Evolutionary conservation across 768 basidiomycete genomes (phyloP).

Genomic region (Suillus luteus): DNA sequence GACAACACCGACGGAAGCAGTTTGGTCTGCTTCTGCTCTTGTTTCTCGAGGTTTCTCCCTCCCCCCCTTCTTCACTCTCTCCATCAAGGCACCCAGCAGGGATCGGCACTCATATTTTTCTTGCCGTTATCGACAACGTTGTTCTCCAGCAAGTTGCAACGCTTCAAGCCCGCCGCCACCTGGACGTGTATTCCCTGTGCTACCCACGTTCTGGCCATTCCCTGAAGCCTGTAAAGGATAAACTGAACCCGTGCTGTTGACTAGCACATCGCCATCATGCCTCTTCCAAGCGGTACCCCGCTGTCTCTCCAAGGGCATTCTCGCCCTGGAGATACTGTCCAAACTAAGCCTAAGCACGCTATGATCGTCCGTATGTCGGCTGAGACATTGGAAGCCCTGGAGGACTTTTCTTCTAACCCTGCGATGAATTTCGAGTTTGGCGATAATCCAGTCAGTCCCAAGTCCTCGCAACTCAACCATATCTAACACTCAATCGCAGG

Average conservation of each 20-base stretch:
- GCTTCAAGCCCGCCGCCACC: slow-evolving; percentile 4
- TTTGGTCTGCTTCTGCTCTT: slow-evolving; percentile 12
- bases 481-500: slow-evolving; percentile 39
- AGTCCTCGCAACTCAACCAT: not conserved
- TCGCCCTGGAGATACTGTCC: slow-evolving; percentile 53
- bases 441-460: slow-evolving; percentile 52
- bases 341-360: slow-evolving; percentile 67
- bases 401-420: slow-evolving; percentile 45
- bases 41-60: slow-evolving; percentile 12
- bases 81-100: slow-evolving; percentile 4
- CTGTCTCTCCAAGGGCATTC: slow-evolving; percentile 63
- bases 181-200: slow-evolving; percentile 7
- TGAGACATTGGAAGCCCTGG: slow-evolving; percentile 70
- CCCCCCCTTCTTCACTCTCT: not conserved
- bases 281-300: slow-evolving; percentile 55
- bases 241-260: not conserved
- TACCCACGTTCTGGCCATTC: slow-evolving; percentile 4
- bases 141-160: slow-evolving; percentile 5
- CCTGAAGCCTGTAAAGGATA: slow-evolving; percentile 5
- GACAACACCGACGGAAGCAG: slow-evolving; percentile 10
- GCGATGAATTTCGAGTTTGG: slow-evolving; percentile 65
- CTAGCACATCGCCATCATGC: slow-evolving; percentile 47
- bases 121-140: slow-evolving; percentile 5
- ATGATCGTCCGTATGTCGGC: slow-evolving; percentile 77
- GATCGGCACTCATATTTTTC: not conserved